Conservation (phyloP, 257 asterid species). For the Penstemon newberryi region DNA sequence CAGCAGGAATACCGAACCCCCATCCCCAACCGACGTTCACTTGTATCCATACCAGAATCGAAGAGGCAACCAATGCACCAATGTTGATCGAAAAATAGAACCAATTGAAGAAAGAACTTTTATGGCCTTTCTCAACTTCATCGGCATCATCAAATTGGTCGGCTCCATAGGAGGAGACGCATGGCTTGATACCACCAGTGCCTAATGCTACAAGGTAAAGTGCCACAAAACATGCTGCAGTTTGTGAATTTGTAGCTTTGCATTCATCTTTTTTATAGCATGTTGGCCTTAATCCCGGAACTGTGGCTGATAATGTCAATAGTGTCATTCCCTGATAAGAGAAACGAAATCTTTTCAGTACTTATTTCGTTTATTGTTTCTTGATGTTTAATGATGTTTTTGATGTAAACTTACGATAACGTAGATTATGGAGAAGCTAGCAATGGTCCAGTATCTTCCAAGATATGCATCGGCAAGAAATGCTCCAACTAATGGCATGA, state of each 20-base stretch:
- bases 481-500: slow-evolving; percentile 67
- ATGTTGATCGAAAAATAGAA: slow-evolving; percentile 64
- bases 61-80: slow-evolving; percentile 61
- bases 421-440: slow-evolving; percentile 60
- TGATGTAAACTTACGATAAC: slow-evolving; percentile 45
- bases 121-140: slow-evolving; percentile 57
- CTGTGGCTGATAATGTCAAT: slow-evolving; percentile 61
- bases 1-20: slow-evolving; percentile 74
- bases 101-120: slow-evolving; percentile 67
- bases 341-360: not conserved
- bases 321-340: slow-evolving; percentile 61
- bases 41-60: slow-evolving; percentile 60
- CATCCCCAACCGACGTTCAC: slow-evolving; percentile 67
- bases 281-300: slow-evolving; percentile 50
- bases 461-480: slow-evolving; percentile 79
- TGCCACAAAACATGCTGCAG: slow-evolving; percentile 45
- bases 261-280: slow-evolving; percentile 48
- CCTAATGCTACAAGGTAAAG: slow-evolving; percentile 67
- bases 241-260: slow-evolving; percentile 44
- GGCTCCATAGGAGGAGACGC: slow-evolving; percentile 79
- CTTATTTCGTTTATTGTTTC: not conserved
- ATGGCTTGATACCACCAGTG: slow-evolving; percentile 75
- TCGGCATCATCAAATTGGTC: slow-evolving; percentile 74
- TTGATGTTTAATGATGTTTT: too few species aligned
- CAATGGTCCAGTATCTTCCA: slow-evolving; percentile 76